Evolutionary conservation across 768 basidiomycete species (phyloP), one percentile per base, ranked within the genome.

Genomic region (Auriculariales sp.): DNA sequence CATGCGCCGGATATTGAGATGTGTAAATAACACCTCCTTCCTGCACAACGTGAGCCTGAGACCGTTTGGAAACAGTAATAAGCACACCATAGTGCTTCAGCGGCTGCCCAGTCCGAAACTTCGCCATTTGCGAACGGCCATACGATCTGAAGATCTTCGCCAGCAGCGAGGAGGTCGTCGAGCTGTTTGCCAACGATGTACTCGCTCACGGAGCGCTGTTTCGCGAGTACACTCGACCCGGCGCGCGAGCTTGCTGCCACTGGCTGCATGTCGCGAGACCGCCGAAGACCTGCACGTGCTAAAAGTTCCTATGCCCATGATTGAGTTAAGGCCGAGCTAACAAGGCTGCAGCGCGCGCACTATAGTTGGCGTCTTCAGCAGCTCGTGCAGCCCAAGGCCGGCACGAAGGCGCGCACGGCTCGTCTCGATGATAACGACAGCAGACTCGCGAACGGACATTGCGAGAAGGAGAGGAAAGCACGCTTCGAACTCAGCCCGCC

Each of bases 51-150:
- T 45, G 42, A n/a, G 4, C 33, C 24, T 3, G 27, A 12, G 22
- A 3, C 0, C 5, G 19, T n/a, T 19, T 22, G 30, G 32, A 48
- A 10, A n/a, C n/a, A 22, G 47, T 31, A 28, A n/a, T 28, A 45
- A 46, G 66, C 79, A 46, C 61, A 91, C 91, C 90, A 90, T 47
- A 95, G 69, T 0, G 89, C 92, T 62, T 94, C 91, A 15, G 87
- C 84, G 55, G 89, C 88, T 17, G 69, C 72, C 79, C 81, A 94
- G 59, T 93, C 83, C 14, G 66, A 70, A 51, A 93, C 68, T 56
- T 77, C 73, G 3, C 78, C 82, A 25, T 83, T 74, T 39, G 76
- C 74, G 58, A 93, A 86, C 2, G 92, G 91, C 84, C 85, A 89
- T 28, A 78, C 88, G 9, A 90, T 62, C 4, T 74, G 65, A 15